Evolutionary conservation across 2,329 filamentous ascomycete genomes (phyloP), one percentile per base, ranked within the genome.

Genomic region (Hortaea sp.): DNA sequence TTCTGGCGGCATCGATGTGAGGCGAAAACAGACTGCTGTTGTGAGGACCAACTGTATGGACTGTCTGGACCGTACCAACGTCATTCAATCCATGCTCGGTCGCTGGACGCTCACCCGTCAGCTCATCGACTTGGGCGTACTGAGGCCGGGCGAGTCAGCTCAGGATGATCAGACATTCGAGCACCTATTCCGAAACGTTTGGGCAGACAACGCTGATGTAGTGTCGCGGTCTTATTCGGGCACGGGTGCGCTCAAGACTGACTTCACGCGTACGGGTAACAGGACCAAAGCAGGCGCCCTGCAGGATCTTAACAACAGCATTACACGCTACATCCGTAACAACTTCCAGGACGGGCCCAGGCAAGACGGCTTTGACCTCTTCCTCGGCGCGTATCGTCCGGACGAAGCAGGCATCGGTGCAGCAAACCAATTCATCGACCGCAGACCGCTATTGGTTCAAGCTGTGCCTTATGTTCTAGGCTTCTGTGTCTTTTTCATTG

Each of bases 41-140:
- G 89, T 98, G 53, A 83, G 92, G 45, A 95, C 92, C 35, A 98
- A 98, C 66, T 98, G 92, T 70, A 98, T 98, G 92, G 92, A 98
- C 68, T 98, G 94, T 56, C 78, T 98, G 10, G 92, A 98, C 67
- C 85, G 92, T 44, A 98, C 92, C 44, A 98, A 98, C 59, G 89
- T 98, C 5, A 88, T 98, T 3, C 92, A 98, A 69, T 94, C 88
- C 65, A 95, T 97, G 85, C 79, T 98, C 48, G 92, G 86, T 7
- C 84, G 90, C 43, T 89, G 82, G 78, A 85, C 87, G 10, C 73
- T 98, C 37, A 89, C 89, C 51, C 83, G 88, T 53, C 92, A 95
- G 72, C 80, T 98, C 47, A 78, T 82, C 52, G 90, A 97, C 57
- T 71, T 88, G 3, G 89, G 89, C 32, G 71, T 95, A 43, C 77